phyloP scores from a whole-genome alignment of 768 basidiomycete genomes.

The Paxillus rubicundulus region DNA sequence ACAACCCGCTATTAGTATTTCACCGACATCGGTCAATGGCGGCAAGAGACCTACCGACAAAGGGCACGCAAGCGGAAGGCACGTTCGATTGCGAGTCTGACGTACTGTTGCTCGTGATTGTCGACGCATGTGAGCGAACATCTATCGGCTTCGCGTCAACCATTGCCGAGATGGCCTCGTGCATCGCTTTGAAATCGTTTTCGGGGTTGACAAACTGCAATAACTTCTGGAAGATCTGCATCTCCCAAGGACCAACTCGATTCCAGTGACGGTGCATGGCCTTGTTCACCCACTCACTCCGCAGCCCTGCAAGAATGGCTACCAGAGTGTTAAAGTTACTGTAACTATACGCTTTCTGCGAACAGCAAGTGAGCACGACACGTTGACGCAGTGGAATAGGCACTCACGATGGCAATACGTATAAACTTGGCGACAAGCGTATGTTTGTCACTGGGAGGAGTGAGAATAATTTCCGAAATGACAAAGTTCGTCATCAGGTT shows the following conservation, averaged over 20 bases:
- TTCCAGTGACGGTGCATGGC: conserved; percentile 69
- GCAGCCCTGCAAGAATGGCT: conserved; percentile 76
- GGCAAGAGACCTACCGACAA: conserved; percentile 57
- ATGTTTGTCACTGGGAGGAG: conserved; percentile 62
- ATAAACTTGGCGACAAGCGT: conserved; percentile 76
- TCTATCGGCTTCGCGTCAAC: conserved; percentile 64
- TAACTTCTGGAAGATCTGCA: conserved; percentile 69
- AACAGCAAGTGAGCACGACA: conserved; percentile 1
- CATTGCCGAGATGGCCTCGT: conserved; percentile 59
- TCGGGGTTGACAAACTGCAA: conserved; percentile 59
- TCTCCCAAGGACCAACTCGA: conserved; percentile 67
- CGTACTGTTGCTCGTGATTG: conserved; percentile 46
- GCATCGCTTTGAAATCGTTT: conserved; percentile 75
- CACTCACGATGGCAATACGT: conserved; percentile 77
- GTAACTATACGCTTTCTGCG: conserved; percentile 74
- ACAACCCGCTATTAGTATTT: conserved; percentile 6
- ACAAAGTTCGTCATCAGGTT: conserved; percentile 83
- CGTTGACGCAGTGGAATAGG: background rate
- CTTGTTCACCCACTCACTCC: conserved; percentile 62
- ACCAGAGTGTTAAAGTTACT: conserved; percentile 78
- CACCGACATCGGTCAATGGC: background rate
- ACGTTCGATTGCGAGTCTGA: conserved; percentile 42
- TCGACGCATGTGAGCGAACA: conserved; percentile 49
- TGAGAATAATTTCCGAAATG: conserved; percentile 75
- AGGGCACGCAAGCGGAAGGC: conserved; percentile 70